phyloP scores from a whole-genome alignment of 768 basidiomycete genomes.

The Kwoniella botswanensis region DNA sequence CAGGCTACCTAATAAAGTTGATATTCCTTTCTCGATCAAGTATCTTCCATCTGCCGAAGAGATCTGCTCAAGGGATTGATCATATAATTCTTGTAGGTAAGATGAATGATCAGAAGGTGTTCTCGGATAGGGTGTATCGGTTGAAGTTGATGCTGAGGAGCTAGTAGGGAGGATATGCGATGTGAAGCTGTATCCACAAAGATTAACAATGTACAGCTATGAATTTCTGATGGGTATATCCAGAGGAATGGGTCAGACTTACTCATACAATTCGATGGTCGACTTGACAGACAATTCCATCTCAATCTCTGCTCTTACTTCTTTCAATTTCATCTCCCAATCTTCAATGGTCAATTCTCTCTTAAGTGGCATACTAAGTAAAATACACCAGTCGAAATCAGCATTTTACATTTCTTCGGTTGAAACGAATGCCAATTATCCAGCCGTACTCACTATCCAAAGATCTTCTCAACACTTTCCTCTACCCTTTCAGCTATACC shows the following conservation, averaged over 20 bases:
- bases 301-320: slow-evolving; percentile 79
- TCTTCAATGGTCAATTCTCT: slow-evolving; percentile 72
- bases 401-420: not conserved
- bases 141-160: slow-evolving; percentile 2
- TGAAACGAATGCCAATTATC: not conserved
- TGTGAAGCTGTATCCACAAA: slow-evolving; percentile 29
- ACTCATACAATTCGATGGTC: slow-evolving; percentile 59
- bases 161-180: slow-evolving; percentile 63
- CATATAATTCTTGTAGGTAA: slow-evolving; percentile 69
- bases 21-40: slow-evolving; percentile 75
- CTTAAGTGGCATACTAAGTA: slow-evolving; percentile 78
- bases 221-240: too few species aligned
- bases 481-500: slow-evolving; percentile 75
- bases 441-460: slow-evolving; percentile 71
- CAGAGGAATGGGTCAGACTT: slow-evolving; percentile 6
- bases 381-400: not conserved
- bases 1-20: slow-evolving; percentile 70
- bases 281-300: slow-evolving; percentile 62
- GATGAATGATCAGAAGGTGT: slow-evolving; percentile 59
- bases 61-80: slow-evolving; percentile 71
- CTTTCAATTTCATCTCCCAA: slow-evolving; percentile 69
- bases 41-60: slow-evolving; percentile 71
- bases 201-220: too few species aligned
- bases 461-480: slow-evolving; percentile 77
- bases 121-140: slow-evolving; percentile 46